Evolutionary conservation across 345 rosid species (phyloP), one percentile per base, ranked within the genome.

Genomic region (Melaleuca quinquenervia): DNA sequence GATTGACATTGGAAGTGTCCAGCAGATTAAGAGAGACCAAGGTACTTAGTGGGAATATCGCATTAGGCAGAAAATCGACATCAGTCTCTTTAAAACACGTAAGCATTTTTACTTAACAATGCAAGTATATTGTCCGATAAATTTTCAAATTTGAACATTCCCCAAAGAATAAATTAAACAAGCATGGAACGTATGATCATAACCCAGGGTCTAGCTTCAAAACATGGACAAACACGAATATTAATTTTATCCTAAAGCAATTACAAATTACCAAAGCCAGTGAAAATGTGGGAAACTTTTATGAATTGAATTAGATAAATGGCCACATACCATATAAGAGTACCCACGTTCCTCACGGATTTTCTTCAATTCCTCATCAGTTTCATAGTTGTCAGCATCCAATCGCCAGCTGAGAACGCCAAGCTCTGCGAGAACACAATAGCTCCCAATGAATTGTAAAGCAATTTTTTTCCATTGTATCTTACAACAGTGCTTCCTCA

Each of bases 331-430:
- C 96, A 91, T 88, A 90, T 95, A 97, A 52, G 99, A 94, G 89
- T 96, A 97, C 86, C 99, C 98, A 83, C 94, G 98, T 44, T 93
- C 90, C 84, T 95, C 94, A 15, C 97, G 96, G 82, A 97, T 95
- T 91, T 93, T 97, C 92, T 94, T 95, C 94, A 97, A 84, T 44
- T 93, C 96, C 84, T 94, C 97, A 88, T 96, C 99, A 10, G 93
- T 95, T 90, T 96, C 98, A 84, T 96, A 94, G 85, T 93, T 89
- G 88, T 96, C 99, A 82, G 99, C 99, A 92, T 96, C 98, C 87
- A 96, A 91, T 52, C 88, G 90, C 99, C 99, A 96, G 91, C 98
- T 94, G 32, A 95, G 94, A 15, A 95, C 98, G 76, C 99, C 99
- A 32, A 96, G 94, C 88, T 94, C 98, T 96, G 82, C 88, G 89